These are phyloP conservation scores for Cystobasidium pallidum DNA, from an alignment of 1,284 basidiomycete species.

Conservation along the genomic window DNA sequence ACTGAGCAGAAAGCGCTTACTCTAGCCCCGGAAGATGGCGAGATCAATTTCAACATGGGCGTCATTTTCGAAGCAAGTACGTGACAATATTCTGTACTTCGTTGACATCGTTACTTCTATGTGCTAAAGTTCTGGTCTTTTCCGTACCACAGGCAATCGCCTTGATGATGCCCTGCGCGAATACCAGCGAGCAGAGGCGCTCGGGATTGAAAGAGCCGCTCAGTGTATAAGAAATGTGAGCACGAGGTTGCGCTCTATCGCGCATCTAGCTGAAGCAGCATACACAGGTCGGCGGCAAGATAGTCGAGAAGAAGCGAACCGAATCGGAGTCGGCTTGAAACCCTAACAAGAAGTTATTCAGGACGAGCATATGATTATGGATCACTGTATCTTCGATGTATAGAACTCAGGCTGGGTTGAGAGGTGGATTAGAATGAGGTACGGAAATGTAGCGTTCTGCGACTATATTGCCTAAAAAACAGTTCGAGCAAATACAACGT, in stretches of 20 bases:
- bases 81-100: neutral
- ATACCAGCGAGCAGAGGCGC: slow-evolving; percentile 29
- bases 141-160: slow-evolving; percentile 8
- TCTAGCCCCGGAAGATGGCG: slow-evolving; percentile 35
- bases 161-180: slow-evolving; percentile 38
- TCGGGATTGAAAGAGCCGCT: slow-evolving; percentile 41
- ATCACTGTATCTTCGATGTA: too few species aligned
- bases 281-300: slow-evolving; percentile 36
- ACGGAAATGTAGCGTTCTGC: too few species aligned
- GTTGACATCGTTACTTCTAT: neutral
- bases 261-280: neutral
- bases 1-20: slow-evolving; percentile 31
- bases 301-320: slow-evolving; percentile 30
- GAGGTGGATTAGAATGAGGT: too few species aligned
- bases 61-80: slow-evolving; percentile 43
- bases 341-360: neutral
- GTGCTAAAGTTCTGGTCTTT: neutral
- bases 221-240: slow-evolving; percentile 43
- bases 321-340: neutral
- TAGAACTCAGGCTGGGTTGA: too few species aligned
- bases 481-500: too few species aligned
- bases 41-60: slow-evolving; percentile 44
- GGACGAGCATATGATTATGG: too few species aligned
- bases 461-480: too few species aligned
- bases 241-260: neutral